Conservation (phyloP, 2,329 filamentous ascomycete genomes). For the Bipolaris victoriae region DNA sequence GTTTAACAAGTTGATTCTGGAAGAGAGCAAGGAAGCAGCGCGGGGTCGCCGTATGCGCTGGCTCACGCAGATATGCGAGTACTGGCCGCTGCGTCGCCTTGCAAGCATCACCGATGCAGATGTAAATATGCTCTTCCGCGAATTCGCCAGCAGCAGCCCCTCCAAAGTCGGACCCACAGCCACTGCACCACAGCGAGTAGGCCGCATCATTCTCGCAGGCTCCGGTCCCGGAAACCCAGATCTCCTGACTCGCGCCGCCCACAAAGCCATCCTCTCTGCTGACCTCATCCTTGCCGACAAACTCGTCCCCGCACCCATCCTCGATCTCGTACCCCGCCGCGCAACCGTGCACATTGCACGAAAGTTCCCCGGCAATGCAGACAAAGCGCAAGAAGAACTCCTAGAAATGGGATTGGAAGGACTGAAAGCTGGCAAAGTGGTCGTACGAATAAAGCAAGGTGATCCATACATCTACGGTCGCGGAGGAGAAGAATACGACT, state of each 20-base stretch:
- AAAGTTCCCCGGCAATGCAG: conserved; percentile 97
- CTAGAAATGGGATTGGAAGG: conserved; percentile 77
- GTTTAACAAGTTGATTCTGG: conserved; percentile 83
- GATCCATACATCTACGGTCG: conserved; percentile 96
- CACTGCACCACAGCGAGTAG: conserved; percentile 51
- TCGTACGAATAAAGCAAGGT: conserved; percentile 91
- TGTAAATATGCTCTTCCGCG: conserved; percentile 74
- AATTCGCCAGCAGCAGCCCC: conserved; percentile 63
- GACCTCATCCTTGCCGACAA: conserved; percentile 86
- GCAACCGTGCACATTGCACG: conserved; percentile 90
- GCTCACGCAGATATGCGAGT: conserved; percentile 96
- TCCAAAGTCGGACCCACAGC: conserved; percentile 35
- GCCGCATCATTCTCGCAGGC: conserved; percentile 85
- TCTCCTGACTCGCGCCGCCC: conserved; percentile 81
- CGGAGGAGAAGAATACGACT: conserved; percentile 89
- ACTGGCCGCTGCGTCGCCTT: conserved; percentile 88
- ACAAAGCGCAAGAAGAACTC: conserved; percentile 89
- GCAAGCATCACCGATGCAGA: conserved; percentile 81
- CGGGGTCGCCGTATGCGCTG: conserved; percentile 87
- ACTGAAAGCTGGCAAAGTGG: conserved; percentile 72
- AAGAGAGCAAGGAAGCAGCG: conserved; percentile 73
- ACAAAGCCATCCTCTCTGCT: conserved; percentile 75
- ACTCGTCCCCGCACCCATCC: conserved; percentile 80
- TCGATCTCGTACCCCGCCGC: conserved; percentile 87
- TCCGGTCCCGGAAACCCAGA: conserved; percentile 93